phyloP scores from a whole-genome alignment of 202 grass and related monocot genomes.

The Carex arenaria region DNA sequence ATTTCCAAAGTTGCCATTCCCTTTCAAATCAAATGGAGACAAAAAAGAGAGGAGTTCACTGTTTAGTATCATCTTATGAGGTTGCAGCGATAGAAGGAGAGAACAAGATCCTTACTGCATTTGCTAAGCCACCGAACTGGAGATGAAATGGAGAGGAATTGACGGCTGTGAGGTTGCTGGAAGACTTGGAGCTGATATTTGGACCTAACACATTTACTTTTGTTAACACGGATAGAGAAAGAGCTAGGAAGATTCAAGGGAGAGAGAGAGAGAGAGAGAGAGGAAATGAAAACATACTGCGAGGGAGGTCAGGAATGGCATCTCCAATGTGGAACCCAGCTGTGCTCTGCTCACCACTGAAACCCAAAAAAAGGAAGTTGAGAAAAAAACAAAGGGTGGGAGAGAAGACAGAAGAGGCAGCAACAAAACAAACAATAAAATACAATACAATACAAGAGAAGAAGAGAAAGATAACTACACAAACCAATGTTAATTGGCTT shows the following conservation, averaged over 20 bases:
- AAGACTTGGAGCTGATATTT: conserved; percentile 69
- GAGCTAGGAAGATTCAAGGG: no score
- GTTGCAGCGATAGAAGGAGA: background rate
- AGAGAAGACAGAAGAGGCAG: background rate
- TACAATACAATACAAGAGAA: conserved; percentile 20
- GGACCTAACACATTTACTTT: conserved; percentile 44
- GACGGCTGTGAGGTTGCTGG: conserved; percentile 57
- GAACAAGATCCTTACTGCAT: conserved; percentile 24
- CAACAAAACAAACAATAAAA: conserved; percentile 5
- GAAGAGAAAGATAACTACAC: conserved; percentile 19
- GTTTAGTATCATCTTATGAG: background rate
- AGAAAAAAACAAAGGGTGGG: background rate
- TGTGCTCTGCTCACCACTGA: conserved; percentile 61
- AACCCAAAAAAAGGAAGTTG: conserved; percentile 1
- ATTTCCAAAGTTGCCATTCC: conserved; percentile 55
- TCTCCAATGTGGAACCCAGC: conserved; percentile 71
- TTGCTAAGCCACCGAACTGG: conserved; percentile 38
- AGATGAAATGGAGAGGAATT: conserved; percentile 37
- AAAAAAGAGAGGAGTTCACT: background rate
- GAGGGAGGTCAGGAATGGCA: conserved; percentile 59
- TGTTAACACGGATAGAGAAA: background rate
- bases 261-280: background rate
- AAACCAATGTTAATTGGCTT: conserved; percentile 14
- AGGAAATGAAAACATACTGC: conserved; percentile 34
- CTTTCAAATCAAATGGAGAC: background rate